phyloP scores from a whole-genome alignment of 2,329 filamentous ascomycete genomes.

The Cryphonectria nitschkei region DNA sequence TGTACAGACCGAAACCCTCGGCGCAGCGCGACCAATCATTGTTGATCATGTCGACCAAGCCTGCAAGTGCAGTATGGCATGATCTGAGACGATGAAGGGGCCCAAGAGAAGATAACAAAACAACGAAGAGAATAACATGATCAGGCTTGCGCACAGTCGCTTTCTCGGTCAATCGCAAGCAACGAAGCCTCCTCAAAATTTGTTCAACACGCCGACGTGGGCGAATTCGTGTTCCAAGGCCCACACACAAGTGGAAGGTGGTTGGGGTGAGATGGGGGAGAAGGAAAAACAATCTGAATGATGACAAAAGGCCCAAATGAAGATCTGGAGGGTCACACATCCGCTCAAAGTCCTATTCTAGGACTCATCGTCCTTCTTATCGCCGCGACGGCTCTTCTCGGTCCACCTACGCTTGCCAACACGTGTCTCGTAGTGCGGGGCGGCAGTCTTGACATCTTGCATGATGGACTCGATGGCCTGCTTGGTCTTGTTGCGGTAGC shows the following conservation, averaged over 20 bases:
- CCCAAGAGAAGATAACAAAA: neutral
- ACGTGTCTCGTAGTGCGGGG: conserved; percentile 87
- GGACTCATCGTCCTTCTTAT: conserved; percentile 41
- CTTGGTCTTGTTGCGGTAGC: conserved; percentile 90
- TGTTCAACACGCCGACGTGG: neutral
- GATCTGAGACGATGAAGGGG: neutral
- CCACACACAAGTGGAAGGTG: neutral
- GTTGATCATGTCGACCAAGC: neutral
- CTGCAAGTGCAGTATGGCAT: neutral
- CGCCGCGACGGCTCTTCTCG: conserved; percentile 54
- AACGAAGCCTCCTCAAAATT: too few relatives aligned
- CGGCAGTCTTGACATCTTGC: conserved; percentile 73
- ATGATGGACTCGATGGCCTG: conserved; percentile 78
- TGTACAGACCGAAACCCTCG: conserved; percentile 2
- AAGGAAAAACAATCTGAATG: too few relatives aligned
- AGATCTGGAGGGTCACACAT: neutral
- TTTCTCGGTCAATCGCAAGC: neutral
- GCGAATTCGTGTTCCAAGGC: neutral
- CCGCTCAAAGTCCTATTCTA: conserved; percentile 6
- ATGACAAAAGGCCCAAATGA: neutral
- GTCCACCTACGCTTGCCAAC: conserved; percentile 80
- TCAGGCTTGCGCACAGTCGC: neutral
- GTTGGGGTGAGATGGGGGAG: neutral
- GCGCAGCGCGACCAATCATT: neutral
- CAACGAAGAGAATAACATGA: neutral